Percentiles rank a stretch among this genome's conserved stretches.
Evolutionary conservation across 2,329 filamentous ascomycete species (phyloP).

Genomic region (Fusarium sororula): DNA sequence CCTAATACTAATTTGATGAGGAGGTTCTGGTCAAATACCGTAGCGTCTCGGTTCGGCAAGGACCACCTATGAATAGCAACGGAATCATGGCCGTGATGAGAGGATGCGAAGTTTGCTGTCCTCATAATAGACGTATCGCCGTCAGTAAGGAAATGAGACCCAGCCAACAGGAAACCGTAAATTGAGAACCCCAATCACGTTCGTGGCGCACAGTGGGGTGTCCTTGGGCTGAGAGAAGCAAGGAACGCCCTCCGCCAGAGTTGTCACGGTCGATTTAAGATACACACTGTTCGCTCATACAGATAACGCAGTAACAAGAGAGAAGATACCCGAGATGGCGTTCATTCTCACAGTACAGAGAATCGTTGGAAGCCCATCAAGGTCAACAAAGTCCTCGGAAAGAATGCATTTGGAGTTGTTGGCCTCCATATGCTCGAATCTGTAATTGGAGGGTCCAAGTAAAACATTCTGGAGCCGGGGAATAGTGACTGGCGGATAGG

Average conservation of each 20-base stretch:
- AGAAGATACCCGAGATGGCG: neutral
- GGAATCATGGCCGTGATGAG: slow-evolving; percentile 8
- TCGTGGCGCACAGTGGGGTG: slow-evolving; percentile 11
- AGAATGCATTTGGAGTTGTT: slow-evolving; percentile 15
- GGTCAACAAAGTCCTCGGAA: neutral
- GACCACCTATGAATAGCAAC: slow-evolving; percentile 16
- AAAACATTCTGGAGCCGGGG: slow-evolving; percentile 25
- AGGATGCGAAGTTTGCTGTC: neutral
- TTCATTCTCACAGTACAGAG: neutral
- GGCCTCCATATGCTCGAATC: slow-evolving; percentile 3
- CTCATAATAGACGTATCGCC: neutral
- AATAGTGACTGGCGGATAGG: slow-evolving; percentile 13
- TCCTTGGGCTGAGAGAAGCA: neutral
- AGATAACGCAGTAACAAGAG: neutral
- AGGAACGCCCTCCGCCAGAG: neutral
- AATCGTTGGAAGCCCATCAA: neutral
- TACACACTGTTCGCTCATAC: neutral
- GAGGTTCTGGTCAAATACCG: neutral
- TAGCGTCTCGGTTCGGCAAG: slow-evolving; percentile 6
- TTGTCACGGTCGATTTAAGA: neutral
- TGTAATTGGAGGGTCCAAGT: slow-evolving; percentile 25
- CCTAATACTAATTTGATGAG: slow-evolving; percentile 5
- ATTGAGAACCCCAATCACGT: slow-evolving; percentile 21
- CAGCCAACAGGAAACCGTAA: slow-evolving; percentile 16
- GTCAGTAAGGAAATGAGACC: slow-evolving; percentile 5